These are phyloP conservation scores for Pelargonium hybrid DNA, from an alignment of 441 rosid species.

Conservation along the genomic window DNA sequence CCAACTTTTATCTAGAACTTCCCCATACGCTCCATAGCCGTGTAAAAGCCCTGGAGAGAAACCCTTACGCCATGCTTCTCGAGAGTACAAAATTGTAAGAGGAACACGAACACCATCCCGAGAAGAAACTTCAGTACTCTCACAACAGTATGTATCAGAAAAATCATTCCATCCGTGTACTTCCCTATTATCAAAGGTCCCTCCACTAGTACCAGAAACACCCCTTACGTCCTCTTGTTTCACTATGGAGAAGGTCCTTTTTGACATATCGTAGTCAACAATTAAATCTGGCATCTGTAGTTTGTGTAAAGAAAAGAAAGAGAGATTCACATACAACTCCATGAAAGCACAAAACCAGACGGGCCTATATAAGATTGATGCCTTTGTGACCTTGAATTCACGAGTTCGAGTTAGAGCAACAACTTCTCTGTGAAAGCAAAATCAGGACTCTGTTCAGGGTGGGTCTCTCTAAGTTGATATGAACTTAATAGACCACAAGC, in stretches of 20 bases:
- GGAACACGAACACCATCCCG: conserved; percentile 69
- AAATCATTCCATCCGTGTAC: conserved; percentile 41
- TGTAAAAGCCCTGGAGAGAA: conserved; percentile 65
- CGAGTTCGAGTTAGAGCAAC: too few relatives aligned
- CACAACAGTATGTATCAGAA: conserved; percentile 51
- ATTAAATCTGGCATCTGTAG: conserved; percentile 73
- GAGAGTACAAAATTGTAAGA: conserved; percentile 67
- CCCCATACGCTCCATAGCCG: conserved; percentile 92
- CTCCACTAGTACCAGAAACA: conserved; percentile 24
- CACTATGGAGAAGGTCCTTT: conserved; percentile 39
- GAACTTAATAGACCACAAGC: too few relatives aligned
- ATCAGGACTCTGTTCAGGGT: too few relatives aligned
- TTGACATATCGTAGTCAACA: conserved; percentile 68
- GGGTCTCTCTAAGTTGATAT: too few relatives aligned
- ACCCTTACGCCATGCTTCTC: conserved; percentile 44
- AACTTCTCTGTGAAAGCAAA: too few relatives aligned
- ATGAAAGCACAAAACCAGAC: neutral
- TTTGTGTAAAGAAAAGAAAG: conserved; percentile 12
- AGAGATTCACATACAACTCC: neutral
- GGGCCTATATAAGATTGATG: too few relatives aligned
- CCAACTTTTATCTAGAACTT: conserved; percentile 75
- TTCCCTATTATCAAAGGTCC: conserved; percentile 16
- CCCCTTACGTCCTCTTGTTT: conserved; percentile 47
- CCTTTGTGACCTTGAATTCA: too few relatives aligned
- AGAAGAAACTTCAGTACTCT: conserved; percentile 56